Conservation (phyloP, 257 asterid species). For the Capsicum rhomboideum region DNA sequence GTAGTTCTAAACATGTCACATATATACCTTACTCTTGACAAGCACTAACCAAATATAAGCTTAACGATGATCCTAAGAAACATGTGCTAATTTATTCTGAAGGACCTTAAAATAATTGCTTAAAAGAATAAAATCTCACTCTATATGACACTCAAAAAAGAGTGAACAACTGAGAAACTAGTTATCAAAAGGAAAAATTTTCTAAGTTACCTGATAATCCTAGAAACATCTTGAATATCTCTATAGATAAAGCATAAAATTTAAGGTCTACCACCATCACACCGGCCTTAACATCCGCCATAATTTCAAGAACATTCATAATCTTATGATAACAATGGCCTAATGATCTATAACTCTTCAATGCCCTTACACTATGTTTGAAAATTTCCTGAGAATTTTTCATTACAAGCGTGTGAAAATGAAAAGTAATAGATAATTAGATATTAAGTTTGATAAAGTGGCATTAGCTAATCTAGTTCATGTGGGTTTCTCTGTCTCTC, state of each 20-base stretch:
- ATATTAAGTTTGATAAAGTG: not conserved
- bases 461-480: not conserved
- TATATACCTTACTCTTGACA: not conserved
- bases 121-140: not conserved
- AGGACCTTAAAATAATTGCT: not conserved
- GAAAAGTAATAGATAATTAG: not conserved
- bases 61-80: not conserved
- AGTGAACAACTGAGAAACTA: not conserved
- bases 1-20: not conserved
- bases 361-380: constrained; percentile 10
- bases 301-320: constrained; percentile 16
- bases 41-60: not conserved
- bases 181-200: not conserved
- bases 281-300: constrained; percentile 23
- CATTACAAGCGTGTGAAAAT: not conserved
- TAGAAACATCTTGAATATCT: constrained; percentile 19
- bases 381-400: constrained; percentile 20
- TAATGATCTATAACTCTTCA: constrained; percentile 19
- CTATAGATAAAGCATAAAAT: constrained; percentile 14
- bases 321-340: constrained; percentile 23
- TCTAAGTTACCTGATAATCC: constrained; percentile 16
- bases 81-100: not conserved
- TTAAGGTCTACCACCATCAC: constrained; percentile 28
- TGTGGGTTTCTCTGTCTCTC: not conserved
- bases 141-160: not conserved